These are phyloP conservation scores for Tripterygium wilfordii DNA, from an alignment of 177 flowering plant genomes.

Conservation along the genomic window DNA sequence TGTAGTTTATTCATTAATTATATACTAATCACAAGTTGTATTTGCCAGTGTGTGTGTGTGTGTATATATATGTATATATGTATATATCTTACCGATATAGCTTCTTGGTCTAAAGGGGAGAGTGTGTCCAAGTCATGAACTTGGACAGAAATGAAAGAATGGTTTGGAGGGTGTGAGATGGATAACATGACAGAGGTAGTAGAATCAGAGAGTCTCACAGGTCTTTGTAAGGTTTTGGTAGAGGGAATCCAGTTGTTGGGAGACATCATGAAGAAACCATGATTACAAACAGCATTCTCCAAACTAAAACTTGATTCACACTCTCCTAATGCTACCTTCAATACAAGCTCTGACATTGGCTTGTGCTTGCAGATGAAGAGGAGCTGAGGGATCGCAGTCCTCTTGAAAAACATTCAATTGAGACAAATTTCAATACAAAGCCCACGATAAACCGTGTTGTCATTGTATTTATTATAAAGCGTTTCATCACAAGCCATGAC, in stretches of 20 bases:
- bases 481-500: too few relatives aligned
- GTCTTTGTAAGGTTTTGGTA: constrained; percentile 23
- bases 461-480: too few relatives aligned
- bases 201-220: constrained; percentile 22
- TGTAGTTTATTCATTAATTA: not conserved
- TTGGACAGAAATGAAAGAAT: not conserved
- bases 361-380: too few relatives aligned
- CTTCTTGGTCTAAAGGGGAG: constrained; percentile 12
- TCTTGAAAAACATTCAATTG: too few relatives aligned
- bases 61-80: not conserved
- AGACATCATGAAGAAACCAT: constrained; percentile 53
- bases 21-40: not conserved
- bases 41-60: not conserved
- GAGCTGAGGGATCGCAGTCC: too few relatives aligned
- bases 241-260: constrained; percentile 42
- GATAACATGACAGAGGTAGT: constrained; percentile 15
- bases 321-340: not conserved
- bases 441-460: too few relatives aligned
- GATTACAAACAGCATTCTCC: constrained; percentile 42
- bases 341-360: too few relatives aligned
- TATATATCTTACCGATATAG: constrained; percentile 8
- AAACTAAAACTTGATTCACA: constrained; percentile 8
- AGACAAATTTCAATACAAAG: too few relatives aligned
- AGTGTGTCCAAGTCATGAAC: not conserved
- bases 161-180: constrained; percentile 21